Percentiles rank a stretch among this genome's conserved stretches.
These are phyloP conservation scores for Entamoeba nuttalli DNA, from an alignment of 208 protist genomes.

Conservation along the genomic window DNA sequence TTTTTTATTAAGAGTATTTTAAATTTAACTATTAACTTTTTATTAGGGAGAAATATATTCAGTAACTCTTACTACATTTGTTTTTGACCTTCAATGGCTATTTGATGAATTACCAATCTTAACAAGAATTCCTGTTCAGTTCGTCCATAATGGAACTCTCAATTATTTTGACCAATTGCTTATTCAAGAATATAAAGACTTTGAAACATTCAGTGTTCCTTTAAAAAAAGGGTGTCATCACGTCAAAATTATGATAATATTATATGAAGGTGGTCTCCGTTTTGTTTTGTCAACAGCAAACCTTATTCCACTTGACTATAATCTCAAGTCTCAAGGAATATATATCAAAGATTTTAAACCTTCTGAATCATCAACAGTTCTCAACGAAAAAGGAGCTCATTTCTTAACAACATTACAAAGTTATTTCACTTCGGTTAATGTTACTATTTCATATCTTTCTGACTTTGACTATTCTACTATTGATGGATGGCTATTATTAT, in stretches of 20 bases:
- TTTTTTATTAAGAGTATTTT: not conserved
- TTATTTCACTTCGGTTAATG: not conserved
- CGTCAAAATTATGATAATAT: not conserved
- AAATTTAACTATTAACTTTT: not conserved
- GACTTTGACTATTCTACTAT: not conserved
- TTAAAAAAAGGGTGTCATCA: not conserved
- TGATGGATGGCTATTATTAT: not conserved
- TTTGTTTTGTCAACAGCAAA: not conserved
- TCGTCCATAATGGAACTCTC: not conserved
- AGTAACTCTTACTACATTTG: not conserved
- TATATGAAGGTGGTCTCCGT: not conserved
- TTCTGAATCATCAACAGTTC: not conserved
- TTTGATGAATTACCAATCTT: not conserved
- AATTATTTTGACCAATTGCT: not conserved
- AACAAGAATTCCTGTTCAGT: not conserved
- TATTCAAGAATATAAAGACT: not conserved
- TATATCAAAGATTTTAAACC: not conserved
- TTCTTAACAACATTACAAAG: not conserved
- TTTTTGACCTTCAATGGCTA: not conserved
- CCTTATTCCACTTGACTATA: not conserved
- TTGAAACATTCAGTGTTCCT: not conserved
- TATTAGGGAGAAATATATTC: not conserved
- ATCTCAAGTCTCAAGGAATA: not conserved
- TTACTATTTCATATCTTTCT: not conserved
- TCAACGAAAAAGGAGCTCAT: not conserved